Conservation (phyloP, 2,329 filamentous ascomycete genomes). For the Neobulgaria alba region DNA sequence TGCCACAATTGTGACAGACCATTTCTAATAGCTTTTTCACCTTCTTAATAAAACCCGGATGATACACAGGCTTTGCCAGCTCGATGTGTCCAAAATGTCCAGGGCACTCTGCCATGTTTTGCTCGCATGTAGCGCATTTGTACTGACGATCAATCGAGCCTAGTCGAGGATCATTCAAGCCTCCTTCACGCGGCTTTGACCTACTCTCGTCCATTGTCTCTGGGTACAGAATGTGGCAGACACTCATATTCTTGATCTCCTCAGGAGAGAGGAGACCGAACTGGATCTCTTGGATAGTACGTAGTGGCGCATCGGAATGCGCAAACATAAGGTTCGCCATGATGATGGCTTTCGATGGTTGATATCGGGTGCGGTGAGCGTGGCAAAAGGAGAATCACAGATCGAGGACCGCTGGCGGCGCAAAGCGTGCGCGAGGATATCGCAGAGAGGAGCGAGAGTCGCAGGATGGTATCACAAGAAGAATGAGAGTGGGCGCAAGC, state of each 20-base stretch:
- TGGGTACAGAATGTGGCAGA: slow-evolving; percentile 92
- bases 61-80: slow-evolving; percentile 90
- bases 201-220: slow-evolving; percentile 98
- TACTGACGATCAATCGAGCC: slow-evolving; percentile 94
- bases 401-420: slow-evolving; percentile 14
- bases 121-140: slow-evolving; percentile 92
- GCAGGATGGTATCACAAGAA: slow-evolving; percentile 11
- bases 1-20: slow-evolving; percentile 98
- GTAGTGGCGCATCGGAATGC: slow-evolving; percentile 90
- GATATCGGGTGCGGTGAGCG: slow-evolving; percentile 3
- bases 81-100: slow-evolving; percentile 99
- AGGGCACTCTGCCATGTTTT: slow-evolving; percentile 91
- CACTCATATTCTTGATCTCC: slow-evolving; percentile 98
- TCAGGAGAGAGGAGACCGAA: slow-evolving; percentile 96
- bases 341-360: slow-evolving; percentile 11
- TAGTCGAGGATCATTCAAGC: slow-evolving; percentile 90
- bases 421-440: slow-evolving; percentile 18
- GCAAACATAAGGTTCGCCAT: slow-evolving; percentile 92
- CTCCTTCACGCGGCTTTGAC: slow-evolving; percentile 80
- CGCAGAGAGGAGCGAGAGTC: slow-evolving; percentile 8
- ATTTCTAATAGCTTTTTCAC: slow-evolving; percentile 99
- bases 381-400: slow-evolving; percentile 12
- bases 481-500: slow-evolving; percentile 17
- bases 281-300: slow-evolving; percentile 97
- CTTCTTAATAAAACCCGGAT: slow-evolving; percentile 93